Evolutionary conservation across 1,284 basidiomycete genomes (phyloP).

Genomic region (Ceratobasidium sp.): DNA sequence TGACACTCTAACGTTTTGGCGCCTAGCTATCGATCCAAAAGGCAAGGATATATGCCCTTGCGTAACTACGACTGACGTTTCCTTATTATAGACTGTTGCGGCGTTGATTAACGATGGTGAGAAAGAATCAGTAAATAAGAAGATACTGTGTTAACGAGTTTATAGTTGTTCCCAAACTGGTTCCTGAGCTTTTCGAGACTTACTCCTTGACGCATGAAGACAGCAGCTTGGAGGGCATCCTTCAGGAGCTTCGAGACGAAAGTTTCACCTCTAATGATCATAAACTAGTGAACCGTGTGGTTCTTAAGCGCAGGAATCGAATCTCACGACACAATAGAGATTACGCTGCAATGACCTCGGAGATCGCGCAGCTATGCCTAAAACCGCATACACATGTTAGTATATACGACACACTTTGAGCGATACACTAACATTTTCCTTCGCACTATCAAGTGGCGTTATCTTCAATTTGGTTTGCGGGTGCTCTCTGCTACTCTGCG

Average conservation of each 20-base stretch:
- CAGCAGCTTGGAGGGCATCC: conserved; percentile 53
- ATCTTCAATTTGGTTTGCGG: conserved; percentile 77
- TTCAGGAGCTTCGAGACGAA: conserved; percentile 56
- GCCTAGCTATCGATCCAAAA: conserved; percentile 88
- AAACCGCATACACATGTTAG: conserved; percentile 38
- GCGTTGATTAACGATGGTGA: conserved; percentile 64
- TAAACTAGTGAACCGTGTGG: conserved; percentile 55
- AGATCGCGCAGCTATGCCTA: conserved; percentile 23
- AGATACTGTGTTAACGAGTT: background rate
- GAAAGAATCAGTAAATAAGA: conserved; percentile 64
- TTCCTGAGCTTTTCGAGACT: conserved; percentile 17
- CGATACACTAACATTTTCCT: conserved; percentile 4
- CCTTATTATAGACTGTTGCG: background rate
- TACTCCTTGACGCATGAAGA: conserved; percentile 19
- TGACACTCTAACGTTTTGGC: conserved; percentile 39
- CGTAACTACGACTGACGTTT: background rate
- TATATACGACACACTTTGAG: background rate
- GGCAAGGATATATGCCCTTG: conserved; percentile 53
- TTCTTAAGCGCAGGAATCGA: conserved; percentile 54
- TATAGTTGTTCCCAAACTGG: conserved; percentile 27
- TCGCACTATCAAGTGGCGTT: conserved; percentile 76
- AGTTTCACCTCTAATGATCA: conserved; percentile 58
- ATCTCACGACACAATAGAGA: conserved; percentile 54
- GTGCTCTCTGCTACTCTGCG: conserved; percentile 77
- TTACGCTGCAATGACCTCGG: conserved; percentile 58